Evolutionary conservation across 2,329 filamentous ascomycete genomes (phyloP).

Genomic region (Sclerotinia borealis): DNA sequence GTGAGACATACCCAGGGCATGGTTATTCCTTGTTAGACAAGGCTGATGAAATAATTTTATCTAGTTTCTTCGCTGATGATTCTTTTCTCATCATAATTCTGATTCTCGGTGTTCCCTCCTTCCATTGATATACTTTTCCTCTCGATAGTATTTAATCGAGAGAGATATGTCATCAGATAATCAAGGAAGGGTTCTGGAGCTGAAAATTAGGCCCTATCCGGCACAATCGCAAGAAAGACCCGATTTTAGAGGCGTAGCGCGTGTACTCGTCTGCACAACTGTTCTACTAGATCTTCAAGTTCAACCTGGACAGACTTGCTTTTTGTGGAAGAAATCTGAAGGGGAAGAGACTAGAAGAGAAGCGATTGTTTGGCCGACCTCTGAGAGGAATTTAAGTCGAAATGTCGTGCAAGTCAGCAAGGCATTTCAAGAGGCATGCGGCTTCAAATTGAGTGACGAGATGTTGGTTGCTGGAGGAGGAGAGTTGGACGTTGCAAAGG

Average conservation of each 20-base stretch:
- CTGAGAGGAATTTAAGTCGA: slow-evolving; percentile 58
- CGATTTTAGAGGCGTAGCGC: slow-evolving; percentile 31
- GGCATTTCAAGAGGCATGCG: slow-evolving; percentile 64
- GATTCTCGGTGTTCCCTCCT: too few species aligned
- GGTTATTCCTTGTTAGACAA: slow-evolving; percentile 5
- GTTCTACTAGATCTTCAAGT: slow-evolving; percentile 50
- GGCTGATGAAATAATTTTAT: not conserved
- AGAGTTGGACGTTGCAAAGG: slow-evolving; percentile 47
- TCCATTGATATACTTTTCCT: not conserved
- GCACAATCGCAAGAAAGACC: slow-evolving; percentile 26
- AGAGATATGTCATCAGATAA: slow-evolving; percentile 2
- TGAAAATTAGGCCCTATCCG: slow-evolving; percentile 31
- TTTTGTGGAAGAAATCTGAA: slow-evolving; percentile 38
- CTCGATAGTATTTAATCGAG: not conserved
- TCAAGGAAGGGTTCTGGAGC: slow-evolving; percentile 28
- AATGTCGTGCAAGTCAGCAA: slow-evolving; percentile 68
- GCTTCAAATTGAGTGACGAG: slow-evolving; percentile 65
- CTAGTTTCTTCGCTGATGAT: not conserved
- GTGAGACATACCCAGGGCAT: not conserved
- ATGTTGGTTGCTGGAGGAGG: slow-evolving; percentile 53
- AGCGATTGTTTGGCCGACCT: slow-evolving; percentile 57
- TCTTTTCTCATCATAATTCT: too few species aligned
- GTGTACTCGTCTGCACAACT: slow-evolving; percentile 29
- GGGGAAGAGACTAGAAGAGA: slow-evolving; percentile 21
- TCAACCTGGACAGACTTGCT: slow-evolving; percentile 52